These are phyloP conservation scores for Schwanniomyces vanrijiae DNA, from an alignment of 805 yeast genomes.

Conservation along the genomic window DNA sequence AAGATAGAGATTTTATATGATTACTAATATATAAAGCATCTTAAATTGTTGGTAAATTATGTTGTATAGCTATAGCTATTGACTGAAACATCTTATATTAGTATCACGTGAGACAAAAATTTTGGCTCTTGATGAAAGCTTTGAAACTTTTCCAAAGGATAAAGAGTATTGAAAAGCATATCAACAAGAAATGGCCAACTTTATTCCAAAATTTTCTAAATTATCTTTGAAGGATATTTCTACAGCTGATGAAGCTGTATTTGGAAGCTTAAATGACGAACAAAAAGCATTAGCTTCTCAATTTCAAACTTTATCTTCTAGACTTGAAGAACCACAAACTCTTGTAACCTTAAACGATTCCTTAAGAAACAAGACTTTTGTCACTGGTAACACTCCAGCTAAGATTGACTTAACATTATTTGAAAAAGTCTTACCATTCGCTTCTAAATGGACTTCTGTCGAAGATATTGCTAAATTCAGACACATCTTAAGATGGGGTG, in stretches of 20 bases:
- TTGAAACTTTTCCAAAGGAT: constrained; percentile 2
- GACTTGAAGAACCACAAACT: constrained; percentile 49
- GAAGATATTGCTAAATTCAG: constrained; percentile 64
- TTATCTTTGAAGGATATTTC: constrained; percentile 28
- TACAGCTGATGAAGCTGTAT: constrained; percentile 14
- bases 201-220: constrained; percentile 26
- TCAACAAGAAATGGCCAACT: constrained; percentile 25
- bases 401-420: constrained; percentile 72
- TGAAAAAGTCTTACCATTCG: constrained; percentile 61
- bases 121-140: background rate
- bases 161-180: constrained; percentile 5
- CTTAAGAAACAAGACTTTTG: constrained; percentile 68
- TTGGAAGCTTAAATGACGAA: constrained; percentile 36
- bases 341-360: constrained; percentile 58
- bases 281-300: constrained; percentile 76
- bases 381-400: constrained; percentile 66
- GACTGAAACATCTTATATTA: too few species aligned
- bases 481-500: constrained; percentile 92
- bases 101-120: constrained; percentile 1
- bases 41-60: too few species aligned
- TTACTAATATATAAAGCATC: too few species aligned
- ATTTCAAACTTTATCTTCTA: constrained; percentile 70
- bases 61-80: too few species aligned
- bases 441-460: constrained; percentile 51
- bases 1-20: too few species aligned